Evolutionary conservation across 2,329 filamentous ascomycete genomes (phyloP).

Genomic region (Epichloe festucae): DNA sequence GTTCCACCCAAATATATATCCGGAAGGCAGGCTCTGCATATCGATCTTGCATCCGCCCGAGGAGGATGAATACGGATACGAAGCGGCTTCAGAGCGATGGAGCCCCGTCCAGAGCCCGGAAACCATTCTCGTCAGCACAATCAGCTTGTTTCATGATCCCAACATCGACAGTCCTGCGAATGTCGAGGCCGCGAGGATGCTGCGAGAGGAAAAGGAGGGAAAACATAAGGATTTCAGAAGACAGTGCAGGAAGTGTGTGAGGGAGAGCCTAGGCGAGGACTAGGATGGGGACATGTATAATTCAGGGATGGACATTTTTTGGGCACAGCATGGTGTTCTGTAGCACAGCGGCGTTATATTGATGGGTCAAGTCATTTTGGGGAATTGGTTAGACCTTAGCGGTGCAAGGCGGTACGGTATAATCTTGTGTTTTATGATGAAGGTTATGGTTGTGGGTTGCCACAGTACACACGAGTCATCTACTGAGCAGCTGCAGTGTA

Average conservation of each 20-base stretch:
- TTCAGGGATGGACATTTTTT: neutral
- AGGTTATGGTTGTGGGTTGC: neutral
- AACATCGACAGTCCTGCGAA: slow-evolving; percentile 96
- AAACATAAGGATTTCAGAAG: slow-evolving; percentile 61
- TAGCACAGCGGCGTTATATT: neutral
- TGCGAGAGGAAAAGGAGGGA: slow-evolving; percentile 62
- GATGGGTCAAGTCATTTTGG: neutral
- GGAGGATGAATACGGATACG: slow-evolving; percentile 90
- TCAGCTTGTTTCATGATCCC: slow-evolving; percentile 81
- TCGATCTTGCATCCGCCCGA: slow-evolving; percentile 92
- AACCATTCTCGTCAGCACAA: slow-evolving; percentile 83
- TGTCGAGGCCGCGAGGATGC: slow-evolving; percentile 78
- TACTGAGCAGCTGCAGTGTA: neutral
- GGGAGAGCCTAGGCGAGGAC: slow-evolving; percentile 69
- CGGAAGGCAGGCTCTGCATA: slow-evolving; percentile 81
- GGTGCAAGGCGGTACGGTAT: neutral
- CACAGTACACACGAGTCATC: neutral
- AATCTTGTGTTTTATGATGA: neutral
- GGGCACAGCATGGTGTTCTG: neutral
- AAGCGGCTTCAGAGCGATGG: slow-evolving; percentile 83
- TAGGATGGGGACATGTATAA: slow-evolving; percentile 12
- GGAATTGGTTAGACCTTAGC: neutral
- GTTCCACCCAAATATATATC: slow-evolving; percentile 93
- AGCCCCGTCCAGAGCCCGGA: slow-evolving; percentile 93
- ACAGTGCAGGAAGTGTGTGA: slow-evolving; percentile 63